Conservation (phyloP, 345 rosid species). For the Brassica incana region DNA sequence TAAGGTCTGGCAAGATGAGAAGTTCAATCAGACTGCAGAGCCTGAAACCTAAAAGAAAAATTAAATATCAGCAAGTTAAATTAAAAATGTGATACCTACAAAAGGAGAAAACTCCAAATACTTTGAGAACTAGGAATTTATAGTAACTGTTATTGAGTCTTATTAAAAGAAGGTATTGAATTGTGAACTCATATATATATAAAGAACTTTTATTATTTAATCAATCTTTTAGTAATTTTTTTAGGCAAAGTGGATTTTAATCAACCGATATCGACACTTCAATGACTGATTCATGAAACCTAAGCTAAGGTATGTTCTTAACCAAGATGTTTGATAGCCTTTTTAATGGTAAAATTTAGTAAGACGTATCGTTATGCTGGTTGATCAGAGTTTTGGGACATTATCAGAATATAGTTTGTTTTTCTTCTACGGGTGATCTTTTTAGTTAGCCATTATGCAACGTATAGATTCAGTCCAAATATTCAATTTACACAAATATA, state of each 20-base stretch:
- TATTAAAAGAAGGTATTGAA: not conserved
- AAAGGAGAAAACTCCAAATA: slow-evolving; percentile 2
- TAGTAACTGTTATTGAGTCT: not conserved
- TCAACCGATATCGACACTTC: slow-evolving; percentile 11
- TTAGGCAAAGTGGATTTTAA: slow-evolving; percentile 7
- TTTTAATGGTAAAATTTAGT: not conserved
- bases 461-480: not conserved
- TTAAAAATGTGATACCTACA: not conserved
- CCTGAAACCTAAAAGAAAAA: not conserved
- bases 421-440: not conserved
- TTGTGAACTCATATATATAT: not conserved
- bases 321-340: not conserved
- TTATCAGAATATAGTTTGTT: not conserved
- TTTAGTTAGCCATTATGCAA: not conserved
- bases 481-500: not conserved
- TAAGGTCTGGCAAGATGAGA: not conserved
- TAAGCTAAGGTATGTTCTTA: slow-evolving; percentile 1
- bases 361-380: not conserved
- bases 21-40: not conserved
- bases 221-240: not conserved
- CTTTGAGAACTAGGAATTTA: slow-evolving; percentile 2
- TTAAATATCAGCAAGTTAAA: not conserved
- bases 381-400: not conserved
- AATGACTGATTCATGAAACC: slow-evolving; percentile 1
- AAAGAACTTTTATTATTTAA: slow-evolving; percentile 1